Evolutionary conservation across 2,329 filamentous ascomycete genomes (phyloP), one percentile per base, ranked within the genome.

Genomic region (Aureobasidium pullulans): DNA sequence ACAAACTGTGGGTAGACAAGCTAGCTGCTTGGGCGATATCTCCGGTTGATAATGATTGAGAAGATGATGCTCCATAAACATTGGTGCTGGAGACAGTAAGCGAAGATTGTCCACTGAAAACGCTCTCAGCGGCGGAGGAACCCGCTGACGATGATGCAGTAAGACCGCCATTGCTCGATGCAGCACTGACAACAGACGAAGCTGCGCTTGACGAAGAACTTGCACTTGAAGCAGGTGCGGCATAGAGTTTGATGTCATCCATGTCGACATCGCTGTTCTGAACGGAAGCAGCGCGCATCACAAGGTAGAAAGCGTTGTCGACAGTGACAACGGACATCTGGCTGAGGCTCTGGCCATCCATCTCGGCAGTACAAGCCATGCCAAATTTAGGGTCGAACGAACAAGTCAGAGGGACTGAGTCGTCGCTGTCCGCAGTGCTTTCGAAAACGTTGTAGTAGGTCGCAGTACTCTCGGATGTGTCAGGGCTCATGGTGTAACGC

Each of bases 371-470:
- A 37, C 52, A 56, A 10, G 52, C 36, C 39, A 56, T 16, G n/a
- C 31, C 31, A 16, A 44, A 15, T 11, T 19, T n/a, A 7, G 29
- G 8, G 31, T 46, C 52, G 28, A 56, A 44, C 2, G 52, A 56
- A 43, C 52, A 56, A 15, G n/a, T 37, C 2, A 56, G 10, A 28
- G 52, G 52, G 13, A 56, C 29, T 11, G 52, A 56, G 10, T 37
- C 42, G 5, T 29, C 31, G 15, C 40, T 46, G 40, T 46, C 28
- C 16, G 9, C 23, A 15, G n/a, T 56, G 31, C 40, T 56, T 19
- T 56, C 52, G 28, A 56, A 56, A 16, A 56, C 42, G n/a, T 46
- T 46, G 19, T 56, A 56, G 40, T 56, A 56, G 10, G n/a, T 56
- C 2, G n/a, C 52, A n/a, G 52, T 44, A 16, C 31, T 46, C 3